Base-by-base conservation (phyloP, 352 stramenopile species). In the Globisporangium mamillatum region DNA sequence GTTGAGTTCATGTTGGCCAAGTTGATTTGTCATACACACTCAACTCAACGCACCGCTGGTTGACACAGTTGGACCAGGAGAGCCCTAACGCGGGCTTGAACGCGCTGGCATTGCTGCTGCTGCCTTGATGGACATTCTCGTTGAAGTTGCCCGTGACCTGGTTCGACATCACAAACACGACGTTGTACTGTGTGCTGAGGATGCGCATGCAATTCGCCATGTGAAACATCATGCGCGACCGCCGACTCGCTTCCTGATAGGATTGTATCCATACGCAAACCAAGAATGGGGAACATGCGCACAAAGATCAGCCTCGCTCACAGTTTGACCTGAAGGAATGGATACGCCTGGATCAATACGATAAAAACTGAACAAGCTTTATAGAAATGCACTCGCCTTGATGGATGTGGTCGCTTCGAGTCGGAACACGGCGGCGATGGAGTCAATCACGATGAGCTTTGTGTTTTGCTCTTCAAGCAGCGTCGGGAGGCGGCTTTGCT, bases 131-230 rank as follows among this genome's bases (percentile, higher is more conserved):
- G 10, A 68, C 70, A 16, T 74, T 71, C 22, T 74, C 62, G 10
- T 73, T 71, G 54, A 94, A 81, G 63, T 90, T 89, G 24, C 82
- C 80, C 14, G 84, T 95, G 50, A 95, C 87, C 70, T 94, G 88
- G 66, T 95, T 95, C 9, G 85, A 89, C 38, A 91, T 55, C 22
- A 95, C 74, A 58, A 93, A 93, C 29, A 93, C 72, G 59, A 88
- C 81, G 46, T 78, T 69, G 65, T 91, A 95, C 71, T 92, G 83
- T n/a, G 82, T 74, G 67, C 83, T 89, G 20, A 94, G 68, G 36
- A 94, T 93, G 32, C 80, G 83, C 82, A 94, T 94, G 75, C 82
- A 92, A 70, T 94, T 93, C 55, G 82, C 82, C 64, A 93, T 68
- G 62, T 93, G 75, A 72, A 95, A 95, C 88, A 93, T 93, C 59